These are phyloP conservation scores for Cucumis cinereus DNA, from an alignment of 306 rosid genomes.

Conservation along the genomic window DNA sequence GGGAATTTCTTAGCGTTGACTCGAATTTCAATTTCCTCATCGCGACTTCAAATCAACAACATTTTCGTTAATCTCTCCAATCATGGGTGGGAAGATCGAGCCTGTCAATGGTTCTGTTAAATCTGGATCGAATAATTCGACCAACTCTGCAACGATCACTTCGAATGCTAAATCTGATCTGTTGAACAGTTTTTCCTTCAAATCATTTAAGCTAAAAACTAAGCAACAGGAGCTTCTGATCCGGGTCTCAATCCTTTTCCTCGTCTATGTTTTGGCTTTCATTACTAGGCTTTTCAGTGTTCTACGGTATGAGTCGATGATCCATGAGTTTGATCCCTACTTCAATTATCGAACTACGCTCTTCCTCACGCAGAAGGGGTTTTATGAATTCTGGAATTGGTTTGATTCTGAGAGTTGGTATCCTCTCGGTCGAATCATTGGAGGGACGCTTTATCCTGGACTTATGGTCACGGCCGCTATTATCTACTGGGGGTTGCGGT, in stretches of 20 bases:
- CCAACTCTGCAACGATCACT: conserved; percentile 5
- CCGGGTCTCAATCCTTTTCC: conserved; percentile 55
- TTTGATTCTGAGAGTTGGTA: conserved; percentile 96
- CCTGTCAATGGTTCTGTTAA: conserved; percentile 16
- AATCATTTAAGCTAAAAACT: conserved; percentile 69
- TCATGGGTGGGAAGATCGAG: conserved; percentile 33
- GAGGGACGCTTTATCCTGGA: conserved; percentile 93
- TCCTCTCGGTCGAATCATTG: conserved; percentile 85
- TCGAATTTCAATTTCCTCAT: not conserved
- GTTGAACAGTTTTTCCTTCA: conserved; percentile 18
- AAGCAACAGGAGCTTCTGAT: conserved; percentile 92
- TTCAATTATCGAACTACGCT: conserved; percentile 94
- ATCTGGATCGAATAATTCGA: conserved; percentile 16
- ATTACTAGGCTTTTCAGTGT: conserved; percentile 90
- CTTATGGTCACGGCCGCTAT: conserved; percentile 96
- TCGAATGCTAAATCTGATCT: conserved; percentile 31
- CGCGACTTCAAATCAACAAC: not conserved
- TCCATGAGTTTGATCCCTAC: conserved; percentile 97
- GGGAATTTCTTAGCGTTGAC: not conserved
- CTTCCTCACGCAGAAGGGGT: conserved; percentile 61
- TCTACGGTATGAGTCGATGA: conserved; percentile 95
- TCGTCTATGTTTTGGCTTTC: conserved; percentile 81
- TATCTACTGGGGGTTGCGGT: conserved; percentile 45
- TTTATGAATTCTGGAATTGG: conserved; percentile 99
- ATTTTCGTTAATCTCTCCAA: not conserved